Base-by-base conservation (phyloP, 2,329 filamentous ascomycete species). In the Cladosporium sphaerospermum region DNA sequence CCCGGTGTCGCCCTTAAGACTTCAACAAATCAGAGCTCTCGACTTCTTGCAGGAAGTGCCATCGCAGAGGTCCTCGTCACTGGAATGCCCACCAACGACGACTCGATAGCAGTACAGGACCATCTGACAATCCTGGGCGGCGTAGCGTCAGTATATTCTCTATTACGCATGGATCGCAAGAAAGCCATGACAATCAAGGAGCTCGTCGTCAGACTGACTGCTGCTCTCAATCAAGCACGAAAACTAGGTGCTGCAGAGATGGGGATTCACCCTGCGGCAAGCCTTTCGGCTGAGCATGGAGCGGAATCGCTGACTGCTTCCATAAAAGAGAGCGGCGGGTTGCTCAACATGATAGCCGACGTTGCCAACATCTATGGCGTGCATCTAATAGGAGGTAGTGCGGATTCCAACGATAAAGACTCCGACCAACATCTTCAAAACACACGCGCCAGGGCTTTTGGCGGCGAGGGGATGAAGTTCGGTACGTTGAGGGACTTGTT, bases 201-300 rank as follows among this genome's bases (percentile, higher is more conserved):
- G 64, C 78, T 97, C 46, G 79, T 99, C 8, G 85, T 84, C 3
- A 84, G 90, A 13, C 77, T 97, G 39, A 88, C 95, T 49, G 85
- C 85, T 33, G 90, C 88, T 2, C 77, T 99, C 8, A 85, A 96
- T 4, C 89, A 96, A 69, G 93, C 93, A 13, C 82, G 93, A 37
- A 96, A 95, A 44, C 80, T 92, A 45, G 92, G 92, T 32, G 93
- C 93, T 39, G 91, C 93, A n/a, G 93, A 97, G 66, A 88, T 93
- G 64, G 93, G 92, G 3, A 89, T 99, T 34, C 92, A 97, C 71
- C 93, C 93, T 39, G 92, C 92, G 14, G 89, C 92, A 9, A 91
- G 89, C 0, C 74, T 96, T 47, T 84, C 89, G 23, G 84, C 85
- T 10, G 73, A 93, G 31, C 86, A 83, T 58, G 62, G 51, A 51